Conservation (phyloP, 768 basidiomycete genomes). For the Pulveroboletus ravenelii region DNA sequence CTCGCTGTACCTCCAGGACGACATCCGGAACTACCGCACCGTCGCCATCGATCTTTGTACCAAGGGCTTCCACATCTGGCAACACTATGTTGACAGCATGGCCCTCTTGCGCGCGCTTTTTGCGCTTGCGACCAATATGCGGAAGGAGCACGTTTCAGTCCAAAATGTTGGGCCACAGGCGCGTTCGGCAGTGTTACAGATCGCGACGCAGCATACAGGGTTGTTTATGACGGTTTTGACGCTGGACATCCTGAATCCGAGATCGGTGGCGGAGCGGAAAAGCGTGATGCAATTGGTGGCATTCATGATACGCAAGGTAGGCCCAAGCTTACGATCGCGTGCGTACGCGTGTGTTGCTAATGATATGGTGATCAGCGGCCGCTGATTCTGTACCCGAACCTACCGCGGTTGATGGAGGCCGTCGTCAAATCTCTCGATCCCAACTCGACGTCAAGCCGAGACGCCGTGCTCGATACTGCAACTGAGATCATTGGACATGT, state of each 20-base stretch:
- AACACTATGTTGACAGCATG: conserved; percentile 88
- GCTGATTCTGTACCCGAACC: conserved; percentile 73
- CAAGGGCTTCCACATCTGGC: conserved; percentile 91
- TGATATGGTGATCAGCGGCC: conserved; percentile 53
- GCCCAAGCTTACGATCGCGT: background rate
- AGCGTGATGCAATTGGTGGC: conserved; percentile 91
- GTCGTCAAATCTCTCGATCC: conserved; percentile 97
- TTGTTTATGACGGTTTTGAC: conserved; percentile 93
- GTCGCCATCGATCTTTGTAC: conserved; percentile 88
- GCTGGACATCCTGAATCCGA: conserved; percentile 80
- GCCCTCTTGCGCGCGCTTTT: conserved; percentile 83
- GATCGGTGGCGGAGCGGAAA: conserved; percentile 71
- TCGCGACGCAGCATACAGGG: conserved; percentile 77
- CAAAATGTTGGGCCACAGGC: conserved; percentile 77
- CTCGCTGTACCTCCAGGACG: conserved; percentile 69
- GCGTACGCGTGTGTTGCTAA: background rate
- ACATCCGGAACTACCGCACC: conserved; percentile 56
- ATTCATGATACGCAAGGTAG: conserved; percentile 85
- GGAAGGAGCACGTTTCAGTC: conserved; percentile 63
- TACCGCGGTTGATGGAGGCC: conserved; percentile 86
- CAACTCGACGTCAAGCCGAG: conserved; percentile 67
- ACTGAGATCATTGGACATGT: conserved; percentile 93
- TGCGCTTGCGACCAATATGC: conserved; percentile 64
- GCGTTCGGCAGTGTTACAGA: conserved; percentile 75
- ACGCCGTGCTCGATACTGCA: conserved; percentile 84